Evolutionary conservation across 2,329 filamentous ascomycete species (phyloP).

Genomic region (Zalaria sp.): DNA sequence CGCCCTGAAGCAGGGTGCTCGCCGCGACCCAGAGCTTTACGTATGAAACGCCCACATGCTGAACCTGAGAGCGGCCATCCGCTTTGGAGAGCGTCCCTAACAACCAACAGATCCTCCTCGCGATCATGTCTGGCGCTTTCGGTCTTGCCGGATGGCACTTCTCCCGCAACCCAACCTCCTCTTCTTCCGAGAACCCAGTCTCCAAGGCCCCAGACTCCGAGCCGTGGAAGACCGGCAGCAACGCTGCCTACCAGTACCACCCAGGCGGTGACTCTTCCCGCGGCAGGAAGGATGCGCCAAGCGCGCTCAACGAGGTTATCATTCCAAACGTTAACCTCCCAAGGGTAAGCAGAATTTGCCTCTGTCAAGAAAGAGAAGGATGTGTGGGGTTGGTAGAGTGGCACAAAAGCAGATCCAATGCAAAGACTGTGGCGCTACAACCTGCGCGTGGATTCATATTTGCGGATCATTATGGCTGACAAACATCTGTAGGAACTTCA

Average conservation of each 20-base stretch:
- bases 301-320: constrained; percentile 87
- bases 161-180: constrained; percentile 68
- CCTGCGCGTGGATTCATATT: too few relatives aligned
- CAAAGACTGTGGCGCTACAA: too few relatives aligned
- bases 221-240: constrained; percentile 68
- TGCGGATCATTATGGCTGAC: too few relatives aligned
- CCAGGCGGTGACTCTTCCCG: constrained; percentile 69
- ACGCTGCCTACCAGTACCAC: constrained; percentile 51
- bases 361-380: background rate
- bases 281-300: constrained; percentile 76
- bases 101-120: constrained; percentile 62
- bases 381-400: background rate
- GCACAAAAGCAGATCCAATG: too few relatives aligned
- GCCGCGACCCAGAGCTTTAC: constrained; percentile 61
- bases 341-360: constrained; percentile 44
- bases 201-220: constrained; percentile 62
- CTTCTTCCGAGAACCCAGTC: constrained; percentile 69
- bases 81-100: background rate
- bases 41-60: constrained; percentile 30
- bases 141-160: constrained; percentile 84
- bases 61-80: constrained; percentile 2
- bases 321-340: constrained; percentile 87
- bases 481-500: constrained; percentile 40
- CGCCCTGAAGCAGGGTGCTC: constrained; percentile 47
- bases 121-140: constrained; percentile 80